Percentiles rank a stretch among this genome's conserved stretches.
These are phyloP conservation scores for Heritiera littoralis DNA, from an alignment of 345 rosid genomes.

Conservation along the genomic window DNA sequence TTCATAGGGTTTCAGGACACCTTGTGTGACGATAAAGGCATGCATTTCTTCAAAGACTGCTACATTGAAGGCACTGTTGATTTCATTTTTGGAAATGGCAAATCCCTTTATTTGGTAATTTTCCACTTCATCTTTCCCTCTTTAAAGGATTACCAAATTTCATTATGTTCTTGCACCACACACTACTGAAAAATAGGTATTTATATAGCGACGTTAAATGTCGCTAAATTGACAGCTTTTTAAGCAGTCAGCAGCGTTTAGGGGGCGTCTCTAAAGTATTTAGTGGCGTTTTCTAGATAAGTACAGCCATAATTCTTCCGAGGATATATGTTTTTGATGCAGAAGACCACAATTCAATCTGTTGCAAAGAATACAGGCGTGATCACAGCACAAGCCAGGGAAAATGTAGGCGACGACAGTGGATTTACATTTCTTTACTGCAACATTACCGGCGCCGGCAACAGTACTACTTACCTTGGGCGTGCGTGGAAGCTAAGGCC, in stretches of 20 bases:
- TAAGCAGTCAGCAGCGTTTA: too few relatives aligned
- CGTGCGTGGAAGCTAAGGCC: conserved; percentile 11
- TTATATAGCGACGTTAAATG: too few relatives aligned
- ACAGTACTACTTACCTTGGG: not conserved
- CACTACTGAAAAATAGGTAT: too few relatives aligned
- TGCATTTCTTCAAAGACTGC: conserved; percentile 74
- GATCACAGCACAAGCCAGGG: conserved; percentile 10
- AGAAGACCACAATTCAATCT: not conserved
- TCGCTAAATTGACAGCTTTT: too few relatives aligned
- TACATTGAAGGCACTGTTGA: conserved; percentile 79
- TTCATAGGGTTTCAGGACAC: conserved; percentile 73
- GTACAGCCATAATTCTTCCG: too few relatives aligned
- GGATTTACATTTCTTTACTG: conserved; percentile 14
- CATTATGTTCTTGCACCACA: too few relatives aligned
- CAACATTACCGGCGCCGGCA: not conserved
- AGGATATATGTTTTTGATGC: not conserved
- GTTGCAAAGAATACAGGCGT: not conserved
- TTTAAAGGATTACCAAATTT: not conserved
- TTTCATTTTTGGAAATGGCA: conserved; percentile 75
- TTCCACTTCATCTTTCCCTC: too few relatives aligned
- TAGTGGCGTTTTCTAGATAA: too few relatives aligned
- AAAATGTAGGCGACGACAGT: not conserved
- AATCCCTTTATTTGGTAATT: conserved; percentile 62
- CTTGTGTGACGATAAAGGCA: conserved; percentile 63
- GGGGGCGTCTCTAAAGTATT: too few relatives aligned